Evolutionary conservation across 2,329 filamentous ascomycete genomes (phyloP).

Genomic region (Fusarium sp.): DNA sequence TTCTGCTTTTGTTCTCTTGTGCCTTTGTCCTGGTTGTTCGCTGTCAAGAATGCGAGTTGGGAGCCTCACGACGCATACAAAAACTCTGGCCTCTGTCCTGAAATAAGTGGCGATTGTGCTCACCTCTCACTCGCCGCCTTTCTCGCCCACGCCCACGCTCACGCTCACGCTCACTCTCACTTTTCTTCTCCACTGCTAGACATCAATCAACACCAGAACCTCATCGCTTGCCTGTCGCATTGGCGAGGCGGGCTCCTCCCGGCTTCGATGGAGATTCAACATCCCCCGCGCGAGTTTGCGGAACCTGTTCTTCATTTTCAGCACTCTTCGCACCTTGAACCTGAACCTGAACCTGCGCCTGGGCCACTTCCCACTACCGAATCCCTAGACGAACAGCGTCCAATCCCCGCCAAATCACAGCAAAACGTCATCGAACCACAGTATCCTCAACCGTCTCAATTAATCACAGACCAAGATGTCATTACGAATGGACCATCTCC

Average conservation of each 20-base stretch:
- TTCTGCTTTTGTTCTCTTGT: neutral
- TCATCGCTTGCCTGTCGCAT: conserved; percentile 28
- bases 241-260: conserved; percentile 21
- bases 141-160: neutral
- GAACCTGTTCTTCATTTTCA: conserved; percentile 13
- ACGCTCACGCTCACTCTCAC: neutral
- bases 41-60: conserved; percentile 19
- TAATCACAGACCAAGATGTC: neutral
- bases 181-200: conserved; percentile 10
- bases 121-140: conserved; percentile 23
- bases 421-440: conserved; percentile 32
- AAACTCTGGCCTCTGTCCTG: conserved; percentile 27
- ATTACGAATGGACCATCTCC: neutral
- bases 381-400: conserved; percentile 23
- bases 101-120: conserved; percentile 33
- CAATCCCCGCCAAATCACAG: conserved; percentile 25
- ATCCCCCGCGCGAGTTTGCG: conserved; percentile 22
- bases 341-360: conserved; percentile 4
- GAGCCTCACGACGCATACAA: neutral
- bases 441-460: conserved; percentile 9
- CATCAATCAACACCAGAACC: conserved; percentile 3
- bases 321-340: conserved; percentile 11
- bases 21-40: neutral
- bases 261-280: conserved; percentile 37
- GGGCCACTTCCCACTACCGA: conserved; percentile 11